Evolutionary conservation across 257 asterid species (phyloP).

Genomic region (Anisodus tanguticus): DNA sequence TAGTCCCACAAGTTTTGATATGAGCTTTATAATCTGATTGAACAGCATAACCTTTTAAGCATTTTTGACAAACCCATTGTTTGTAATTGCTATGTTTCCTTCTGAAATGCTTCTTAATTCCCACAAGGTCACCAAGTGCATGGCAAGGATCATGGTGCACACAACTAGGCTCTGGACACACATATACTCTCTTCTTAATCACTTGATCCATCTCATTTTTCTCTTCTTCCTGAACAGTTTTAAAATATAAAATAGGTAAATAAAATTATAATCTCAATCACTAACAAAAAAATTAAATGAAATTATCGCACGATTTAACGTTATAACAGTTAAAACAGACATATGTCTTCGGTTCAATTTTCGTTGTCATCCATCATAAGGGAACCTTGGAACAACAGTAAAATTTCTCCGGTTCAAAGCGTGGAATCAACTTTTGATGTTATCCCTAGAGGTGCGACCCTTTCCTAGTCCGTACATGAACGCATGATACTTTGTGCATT

Average conservation of each 20-base stretch:
- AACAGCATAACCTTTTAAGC: slow-evolving; percentile 53
- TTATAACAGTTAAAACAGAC: no score
- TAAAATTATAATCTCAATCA: neutral
- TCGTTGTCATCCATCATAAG: no score
- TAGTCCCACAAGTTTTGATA: slow-evolving; percentile 54
- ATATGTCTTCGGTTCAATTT: neutral
- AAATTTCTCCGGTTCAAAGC: no score
- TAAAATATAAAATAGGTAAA: slow-evolving; percentile 1
- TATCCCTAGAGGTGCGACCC: no score
- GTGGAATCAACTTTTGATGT: no score
- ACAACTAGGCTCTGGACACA: slow-evolving; percentile 52
- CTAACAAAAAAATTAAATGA: neutral
- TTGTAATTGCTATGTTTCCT: slow-evolving; percentile 50
- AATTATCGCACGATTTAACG: no score
- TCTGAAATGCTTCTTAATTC: slow-evolving; percentile 52
- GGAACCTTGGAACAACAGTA: no score
- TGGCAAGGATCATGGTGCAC: slow-evolving; percentile 49
- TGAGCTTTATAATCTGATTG: slow-evolving; percentile 57
- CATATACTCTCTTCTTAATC: slow-evolving; percentile 41
- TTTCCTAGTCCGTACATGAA: no score
- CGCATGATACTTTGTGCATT: no score
- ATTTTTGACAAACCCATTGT: slow-evolving; percentile 50
- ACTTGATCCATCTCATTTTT: slow-evolving; percentile 30
- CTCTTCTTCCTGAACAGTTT: slow-evolving; percentile 28
- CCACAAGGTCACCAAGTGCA: slow-evolving; percentile 54